Conservation (phyloP, 2,329 filamentous ascomycete species). For the Zalaria sp. region DNA sequence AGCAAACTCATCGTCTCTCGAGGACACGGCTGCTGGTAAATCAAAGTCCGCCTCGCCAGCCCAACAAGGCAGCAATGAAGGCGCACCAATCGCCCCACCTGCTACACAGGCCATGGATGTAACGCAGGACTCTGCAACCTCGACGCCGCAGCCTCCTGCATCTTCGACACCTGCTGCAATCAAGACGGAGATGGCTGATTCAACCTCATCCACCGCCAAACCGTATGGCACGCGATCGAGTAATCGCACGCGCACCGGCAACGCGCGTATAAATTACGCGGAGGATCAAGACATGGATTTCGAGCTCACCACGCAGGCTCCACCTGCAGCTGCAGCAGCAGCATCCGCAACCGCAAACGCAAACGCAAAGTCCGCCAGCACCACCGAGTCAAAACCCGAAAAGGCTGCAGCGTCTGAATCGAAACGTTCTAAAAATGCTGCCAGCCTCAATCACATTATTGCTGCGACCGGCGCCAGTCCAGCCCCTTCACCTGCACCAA, state of each 20-base stretch:
- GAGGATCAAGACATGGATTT: slow-evolving; percentile 82
- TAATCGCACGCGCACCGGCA: slow-evolving; percentile 67
- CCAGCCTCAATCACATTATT: slow-evolving; percentile 1
- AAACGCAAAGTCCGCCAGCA: too few species aligned
- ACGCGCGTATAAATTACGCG: slow-evolving; percentile 80
- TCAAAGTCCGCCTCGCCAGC: not conserved
- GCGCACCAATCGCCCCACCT: not conserved
- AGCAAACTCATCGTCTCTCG: too few species aligned
- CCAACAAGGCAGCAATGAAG: not conserved
- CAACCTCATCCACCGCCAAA: slow-evolving; percentile 29
- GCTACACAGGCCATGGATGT: not conserved
- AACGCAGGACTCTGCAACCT: not conserved
- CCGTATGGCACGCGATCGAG: slow-evolving; percentile 89
- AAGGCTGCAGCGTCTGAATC: slow-evolving; percentile 35
- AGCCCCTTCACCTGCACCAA: slow-evolving; percentile 5
- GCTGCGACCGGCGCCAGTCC: not conserved
- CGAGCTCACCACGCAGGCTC: slow-evolving; percentile 40
- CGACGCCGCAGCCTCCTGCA: not conserved
- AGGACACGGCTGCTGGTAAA: too few species aligned
- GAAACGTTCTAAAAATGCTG: slow-evolving; percentile 9
- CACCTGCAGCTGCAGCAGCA: slow-evolving; percentile 40
- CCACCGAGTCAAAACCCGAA: slow-evolving; percentile 23
- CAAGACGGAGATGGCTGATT: slow-evolving; percentile 7
- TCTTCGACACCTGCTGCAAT: not conserved
- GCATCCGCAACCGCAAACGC: slow-evolving; percentile 6